Conservation (phyloP, 208 protist species). For the Tritrichomonas musculus region DNA sequence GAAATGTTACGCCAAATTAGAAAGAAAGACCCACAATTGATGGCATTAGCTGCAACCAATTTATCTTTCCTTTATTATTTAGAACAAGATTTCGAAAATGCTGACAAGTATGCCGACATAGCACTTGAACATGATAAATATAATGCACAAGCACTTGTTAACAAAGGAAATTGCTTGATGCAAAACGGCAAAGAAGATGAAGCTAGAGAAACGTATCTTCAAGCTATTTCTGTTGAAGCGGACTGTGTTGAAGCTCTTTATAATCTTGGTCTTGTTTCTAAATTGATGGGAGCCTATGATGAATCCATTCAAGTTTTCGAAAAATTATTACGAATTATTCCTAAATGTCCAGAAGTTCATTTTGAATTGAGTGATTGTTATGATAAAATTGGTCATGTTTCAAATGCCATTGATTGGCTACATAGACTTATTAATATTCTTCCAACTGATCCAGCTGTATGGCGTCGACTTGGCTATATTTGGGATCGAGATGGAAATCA, state of each 20-base stretch:
- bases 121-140: conserved; percentile 78
- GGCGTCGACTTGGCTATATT: conserved; percentile 74
- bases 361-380: conserved; percentile 79
- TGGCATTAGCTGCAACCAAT: conserved; percentile 74
- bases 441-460: conserved; percentile 79
- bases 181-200: conserved; percentile 70
- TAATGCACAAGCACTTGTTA: conserved; percentile 89
- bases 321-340: conserved; percentile 73
- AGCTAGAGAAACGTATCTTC: conserved; percentile 72
- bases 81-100: conserved; percentile 83
- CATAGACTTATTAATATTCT: conserved; percentile 56
- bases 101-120: conserved; percentile 82
- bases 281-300: conserved; percentile 52
- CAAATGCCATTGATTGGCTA: conserved; percentile 53
- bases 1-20: not conserved
- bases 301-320: conserved; percentile 73
- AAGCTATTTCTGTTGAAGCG: conserved; percentile 80
- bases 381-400: not conserved
- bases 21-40: conserved; percentile 6
- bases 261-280: conserved; percentile 79
- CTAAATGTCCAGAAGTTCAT: conserved; percentile 79
- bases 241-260: conserved; percentile 91
- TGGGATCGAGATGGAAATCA: conserved; percentile 66
- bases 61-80: conserved; percentile 92
- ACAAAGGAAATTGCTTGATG: conserved; percentile 86